Evolutionary conservation across 83 land plant genomes (phyloP).

Genomic region (Picea engelmannii): DNA sequence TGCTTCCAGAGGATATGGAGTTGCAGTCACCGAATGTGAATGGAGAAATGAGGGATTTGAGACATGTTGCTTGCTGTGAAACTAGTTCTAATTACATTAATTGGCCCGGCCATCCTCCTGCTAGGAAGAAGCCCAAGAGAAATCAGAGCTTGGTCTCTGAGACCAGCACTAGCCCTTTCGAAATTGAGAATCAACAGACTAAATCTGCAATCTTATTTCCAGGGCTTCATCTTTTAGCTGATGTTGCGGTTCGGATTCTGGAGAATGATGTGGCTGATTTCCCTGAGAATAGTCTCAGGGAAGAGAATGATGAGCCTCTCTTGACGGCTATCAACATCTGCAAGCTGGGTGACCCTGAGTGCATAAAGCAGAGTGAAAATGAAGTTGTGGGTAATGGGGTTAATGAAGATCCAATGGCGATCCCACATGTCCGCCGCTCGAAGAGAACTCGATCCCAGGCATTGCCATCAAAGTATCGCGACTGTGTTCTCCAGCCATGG

Average conservation of each 20-base stretch:
- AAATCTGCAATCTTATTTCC: neutral
- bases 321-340: neutral
- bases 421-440: neutral
- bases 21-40: neutral
- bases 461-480: no score
- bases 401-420: neutral
- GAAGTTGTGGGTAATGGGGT: neutral
- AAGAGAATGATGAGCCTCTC: neutral
- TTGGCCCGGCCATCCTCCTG: neutral
- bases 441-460: no score
- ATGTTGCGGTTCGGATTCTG: neutral
- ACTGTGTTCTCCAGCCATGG: constrained; percentile 1
- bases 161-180: neutral
- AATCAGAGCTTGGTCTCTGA: no score
- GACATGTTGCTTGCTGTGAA: no score
- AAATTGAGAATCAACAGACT: neutral
- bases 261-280: neutral
- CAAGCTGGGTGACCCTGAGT: neutral
- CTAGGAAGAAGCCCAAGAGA: neutral
- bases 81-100: neutral
- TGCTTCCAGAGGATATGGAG: neutral
- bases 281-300: no score
- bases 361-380: neutral
- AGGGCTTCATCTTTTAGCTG: neutral
- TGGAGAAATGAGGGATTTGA: neutral